These are phyloP conservation scores for Backusella sp. DNA, from an alignment of 192 early-diverging fungal genomes.

Conservation along the genomic window DNA sequence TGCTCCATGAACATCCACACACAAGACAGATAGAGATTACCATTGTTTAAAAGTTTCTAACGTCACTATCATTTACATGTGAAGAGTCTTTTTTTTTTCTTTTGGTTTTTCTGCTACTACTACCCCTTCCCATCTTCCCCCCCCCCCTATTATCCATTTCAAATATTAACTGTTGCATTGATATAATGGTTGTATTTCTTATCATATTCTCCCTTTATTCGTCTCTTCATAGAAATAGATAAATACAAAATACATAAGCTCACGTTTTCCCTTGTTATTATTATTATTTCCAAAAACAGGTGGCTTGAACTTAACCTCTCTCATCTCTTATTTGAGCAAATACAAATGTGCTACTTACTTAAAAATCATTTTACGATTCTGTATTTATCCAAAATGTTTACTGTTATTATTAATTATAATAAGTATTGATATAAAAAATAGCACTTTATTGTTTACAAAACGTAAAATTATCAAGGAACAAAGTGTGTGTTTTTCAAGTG, in stretches of 20 bases:
- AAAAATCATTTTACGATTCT: not conserved
- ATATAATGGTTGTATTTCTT: not conserved
- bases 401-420: not conserved
- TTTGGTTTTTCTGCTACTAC: not conserved
- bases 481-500: not conserved
- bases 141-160: not conserved
- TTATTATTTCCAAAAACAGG: not conserved
- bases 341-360: not conserved
- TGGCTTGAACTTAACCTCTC: not conserved
- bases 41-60: constrained; percentile 8
- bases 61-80: constrained; percentile 1
- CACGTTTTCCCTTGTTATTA: not conserved
- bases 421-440: not conserved
- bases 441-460: constrained; percentile 1
- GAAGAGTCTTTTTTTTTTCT: not conserved
- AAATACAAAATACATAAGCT: not conserved
- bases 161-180: not conserved
- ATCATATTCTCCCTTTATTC: not conserved
- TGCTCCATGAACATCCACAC: not conserved
- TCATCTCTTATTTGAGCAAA: not conserved
- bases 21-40: not conserved
- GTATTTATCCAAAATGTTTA: not conserved
- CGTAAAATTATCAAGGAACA: not conserved
- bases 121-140: not conserved
- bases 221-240: not conserved